Evolutionary conservation across 108 stramenopile species (phyloP), one percentile per base, ranked within the genome.

Genomic region (Nitzschia sp.): DNA sequence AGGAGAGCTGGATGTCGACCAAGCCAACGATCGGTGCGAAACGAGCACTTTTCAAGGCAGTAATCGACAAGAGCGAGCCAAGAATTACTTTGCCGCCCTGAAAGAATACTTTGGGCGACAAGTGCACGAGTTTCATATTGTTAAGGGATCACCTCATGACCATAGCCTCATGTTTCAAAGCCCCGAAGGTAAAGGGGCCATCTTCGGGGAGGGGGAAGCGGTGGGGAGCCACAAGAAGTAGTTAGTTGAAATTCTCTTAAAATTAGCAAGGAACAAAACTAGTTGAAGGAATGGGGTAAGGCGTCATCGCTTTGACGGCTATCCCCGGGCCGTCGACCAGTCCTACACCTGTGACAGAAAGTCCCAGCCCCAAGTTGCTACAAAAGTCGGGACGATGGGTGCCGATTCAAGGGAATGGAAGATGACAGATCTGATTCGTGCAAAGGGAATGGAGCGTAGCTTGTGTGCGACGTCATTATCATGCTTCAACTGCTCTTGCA

Each of bases 91-190:
- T 56, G 27, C 45, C 17, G 76, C 80, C 1, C 42, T 79, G 38
- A 32, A 75, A 23, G 42, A 62, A 1, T 62, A 62, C 5, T 45
- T 62, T 63, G 55, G 48, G 29, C 61, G 38, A 17, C 71, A 47
- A 34, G 64, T 83, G 8, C 93, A 94, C 56, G 56, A 61, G 18
- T 76, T 85, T 11, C 51, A 85, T 9, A 54, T 84, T 19, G 82
- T 89, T 28, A 42, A 80, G 19, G 54, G 70, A 54, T 89, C 91
- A 2, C 86, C 78, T 4, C 93, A 94, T 59, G 89, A 94, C 73
- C 88, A 91, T 72, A 49, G 62, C 9, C 74, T 94, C 28, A 80
- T 94, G 59, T 92, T 83, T 81, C 83, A 88, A 51, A 85, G 83
- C 70, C 48, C 34, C 30, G 72, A 79, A 58, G 90, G 88, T 28